phyloP scores from a whole-genome alignment of 306 rosid genomes.

The Arachis stenosperma region DNA sequence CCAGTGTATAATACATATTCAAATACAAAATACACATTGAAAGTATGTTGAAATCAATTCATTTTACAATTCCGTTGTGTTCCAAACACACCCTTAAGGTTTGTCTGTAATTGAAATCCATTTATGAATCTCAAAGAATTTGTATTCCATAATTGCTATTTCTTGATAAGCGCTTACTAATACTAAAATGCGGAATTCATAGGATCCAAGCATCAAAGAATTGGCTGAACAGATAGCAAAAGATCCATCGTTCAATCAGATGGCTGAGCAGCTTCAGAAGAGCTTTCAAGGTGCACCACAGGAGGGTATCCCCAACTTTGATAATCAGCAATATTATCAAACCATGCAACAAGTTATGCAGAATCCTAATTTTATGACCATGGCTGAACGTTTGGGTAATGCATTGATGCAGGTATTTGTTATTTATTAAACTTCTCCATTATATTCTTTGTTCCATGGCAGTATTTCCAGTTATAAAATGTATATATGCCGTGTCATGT shows the following conservation, averaged over 20 bases:
- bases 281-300: conserved; percentile 75
- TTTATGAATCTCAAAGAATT: conserved; percentile 9
- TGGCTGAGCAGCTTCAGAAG: conserved; percentile 98
- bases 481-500: conserved; percentile 9
- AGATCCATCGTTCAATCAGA: conserved; percentile 96
- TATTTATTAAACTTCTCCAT: conserved; percentile 10
- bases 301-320: conserved; percentile 78
- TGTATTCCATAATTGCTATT: conserved; percentile 1
- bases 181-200: conserved; percentile 33
- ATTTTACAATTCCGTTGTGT: no score
- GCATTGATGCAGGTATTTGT: conserved; percentile 87
- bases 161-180: conserved; percentile 26
- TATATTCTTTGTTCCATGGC: conserved; percentile 5
- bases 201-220: conserved; percentile 99
- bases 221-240: conserved; percentile 94
- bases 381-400: conserved; percentile 97
- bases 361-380: conserved; percentile 94
- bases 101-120: conserved; percentile 2
- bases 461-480: conserved; percentile 9
- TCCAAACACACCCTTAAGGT: neutral
- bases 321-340: conserved; percentile 76
- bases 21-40: no score
- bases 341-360: conserved; percentile 99
- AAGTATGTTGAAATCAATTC: no score
- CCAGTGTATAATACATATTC: no score